Evolutionary conservation across 345 rosid genomes (phyloP).

Genomic region (Hibiscus trionum): DNA sequence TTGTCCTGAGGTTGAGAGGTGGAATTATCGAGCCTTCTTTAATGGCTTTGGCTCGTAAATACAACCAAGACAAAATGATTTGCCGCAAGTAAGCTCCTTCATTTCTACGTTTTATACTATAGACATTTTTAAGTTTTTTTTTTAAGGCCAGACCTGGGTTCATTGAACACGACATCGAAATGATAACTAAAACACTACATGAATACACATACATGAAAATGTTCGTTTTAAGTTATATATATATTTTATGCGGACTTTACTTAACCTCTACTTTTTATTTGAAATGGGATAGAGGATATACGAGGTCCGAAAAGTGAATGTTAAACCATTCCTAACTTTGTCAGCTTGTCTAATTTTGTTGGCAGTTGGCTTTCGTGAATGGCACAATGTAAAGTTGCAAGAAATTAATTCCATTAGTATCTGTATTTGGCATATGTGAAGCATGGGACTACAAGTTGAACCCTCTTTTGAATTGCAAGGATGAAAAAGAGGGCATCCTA

Average conservation of each 20-base stretch:
- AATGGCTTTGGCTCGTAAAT: conserved; percentile 85
- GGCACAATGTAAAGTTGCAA: neutral
- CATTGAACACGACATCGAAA: neutral
- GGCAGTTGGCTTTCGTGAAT: conserved; percentile 27
- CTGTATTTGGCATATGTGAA: neutral
- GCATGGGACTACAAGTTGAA: conserved; percentile 34
- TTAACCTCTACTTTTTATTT: conserved; percentile 34
- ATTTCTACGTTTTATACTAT: neutral
- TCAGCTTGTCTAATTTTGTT: conserved; percentile 28
- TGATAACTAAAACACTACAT: neutral
- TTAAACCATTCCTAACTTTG: conserved; percentile 34
- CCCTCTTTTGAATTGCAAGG: conserved; percentile 20
- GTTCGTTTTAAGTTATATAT: neutral
- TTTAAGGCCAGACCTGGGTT: neutral
- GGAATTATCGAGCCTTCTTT: conserved; percentile 88
- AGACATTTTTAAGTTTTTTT: neutral
- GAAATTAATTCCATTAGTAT: neutral
- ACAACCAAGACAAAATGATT: conserved; percentile 83
- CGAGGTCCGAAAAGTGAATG: conserved; percentile 30
- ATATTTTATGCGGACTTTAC: conserved; percentile 22
- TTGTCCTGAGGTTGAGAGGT: conserved; percentile 82
- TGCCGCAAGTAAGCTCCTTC: conserved; percentile 67
- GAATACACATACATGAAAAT: neutral
- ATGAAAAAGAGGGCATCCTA: conserved; percentile 20
- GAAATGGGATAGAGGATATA: conserved; percentile 31